A percentile compares a stretch with the other conserved stretches of the same genome.
Evolutionary conservation across 129 eudicot species (phyloP).

Genomic region (Tanacetum coccineum): DNA sequence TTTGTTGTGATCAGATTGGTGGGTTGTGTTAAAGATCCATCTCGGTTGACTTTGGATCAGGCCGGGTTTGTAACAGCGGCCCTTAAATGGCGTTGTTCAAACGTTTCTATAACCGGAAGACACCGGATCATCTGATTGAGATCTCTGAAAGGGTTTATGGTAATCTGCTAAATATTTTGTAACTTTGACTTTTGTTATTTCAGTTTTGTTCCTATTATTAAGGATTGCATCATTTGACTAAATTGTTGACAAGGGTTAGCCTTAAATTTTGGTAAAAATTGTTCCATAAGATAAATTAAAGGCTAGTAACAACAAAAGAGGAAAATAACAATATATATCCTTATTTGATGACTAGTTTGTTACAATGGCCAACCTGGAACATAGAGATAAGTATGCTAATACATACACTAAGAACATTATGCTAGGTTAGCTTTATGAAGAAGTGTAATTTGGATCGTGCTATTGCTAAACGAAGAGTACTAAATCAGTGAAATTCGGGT

Average conservation of each 20-base stretch:
- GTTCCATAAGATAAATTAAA: not conserved
- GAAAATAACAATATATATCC: no score
- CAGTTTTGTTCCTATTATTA: not conserved
- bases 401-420: no score
- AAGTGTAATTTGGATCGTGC: not conserved
- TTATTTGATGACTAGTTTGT: no score
- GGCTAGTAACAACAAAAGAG: no score
- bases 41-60: slow-evolving; percentile 55
- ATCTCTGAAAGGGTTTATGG: slow-evolving; percentile 97
- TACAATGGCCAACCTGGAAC: no score
- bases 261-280: not conserved
- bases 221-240: slow-evolving; percentile 15
- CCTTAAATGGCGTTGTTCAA: slow-evolving; percentile 98
- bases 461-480: slow-evolving; percentile 3
- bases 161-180: slow-evolving; percentile 12
- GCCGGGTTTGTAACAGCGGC: slow-evolving; percentile 73
- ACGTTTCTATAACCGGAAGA: slow-evolving; percentile 85
- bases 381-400: no score
- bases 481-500: no score
- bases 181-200: no score
- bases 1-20: no score
- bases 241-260: no score
- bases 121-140: slow-evolving; percentile 98
- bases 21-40: no score
- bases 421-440: no score